Conservation (phyloP, 768 basidiomycete genomes). For the Calocera viscosa region DNA sequence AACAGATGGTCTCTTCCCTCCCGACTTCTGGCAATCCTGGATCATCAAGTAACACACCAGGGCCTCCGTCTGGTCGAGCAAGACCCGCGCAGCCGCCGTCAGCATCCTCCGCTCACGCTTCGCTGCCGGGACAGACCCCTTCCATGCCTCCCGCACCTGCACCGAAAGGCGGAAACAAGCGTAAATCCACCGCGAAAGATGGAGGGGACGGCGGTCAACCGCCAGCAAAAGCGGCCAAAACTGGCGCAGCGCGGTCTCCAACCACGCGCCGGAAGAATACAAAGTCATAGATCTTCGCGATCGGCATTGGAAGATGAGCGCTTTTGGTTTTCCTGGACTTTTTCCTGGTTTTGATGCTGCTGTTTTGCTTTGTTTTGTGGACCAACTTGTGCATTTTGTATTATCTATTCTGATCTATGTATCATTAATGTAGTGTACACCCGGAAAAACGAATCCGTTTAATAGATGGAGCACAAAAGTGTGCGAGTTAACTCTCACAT, state of each 20-base stretch:
- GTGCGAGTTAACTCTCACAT: no score
- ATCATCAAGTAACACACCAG: background rate
- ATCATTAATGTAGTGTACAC: background rate
- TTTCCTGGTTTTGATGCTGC: background rate
- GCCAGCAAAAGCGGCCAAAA: background rate
- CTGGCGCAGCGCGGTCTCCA: background rate
- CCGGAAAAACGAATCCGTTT: background rate
- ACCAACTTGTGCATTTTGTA: background rate
- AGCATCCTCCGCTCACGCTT: conserved; percentile 13
- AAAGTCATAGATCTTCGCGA: no score
- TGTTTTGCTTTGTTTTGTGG: background rate
- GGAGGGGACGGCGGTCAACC: background rate
- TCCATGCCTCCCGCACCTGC: background rate
- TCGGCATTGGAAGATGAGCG: no score
- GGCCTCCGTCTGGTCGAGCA: background rate
- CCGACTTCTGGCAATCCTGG: background rate
- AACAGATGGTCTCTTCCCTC: background rate
- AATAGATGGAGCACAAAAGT: background rate
- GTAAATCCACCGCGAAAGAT: background rate
- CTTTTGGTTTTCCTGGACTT: background rate
- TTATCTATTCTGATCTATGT: background rate
- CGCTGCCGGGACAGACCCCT: background rate
- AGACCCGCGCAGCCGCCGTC: conserved; percentile 7
- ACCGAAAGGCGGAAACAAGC: background rate
- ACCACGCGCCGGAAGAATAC: background rate